Conservation (phyloP, 1,284 basidiomycete genomes). For the Microbotryum intermedium region DNA sequence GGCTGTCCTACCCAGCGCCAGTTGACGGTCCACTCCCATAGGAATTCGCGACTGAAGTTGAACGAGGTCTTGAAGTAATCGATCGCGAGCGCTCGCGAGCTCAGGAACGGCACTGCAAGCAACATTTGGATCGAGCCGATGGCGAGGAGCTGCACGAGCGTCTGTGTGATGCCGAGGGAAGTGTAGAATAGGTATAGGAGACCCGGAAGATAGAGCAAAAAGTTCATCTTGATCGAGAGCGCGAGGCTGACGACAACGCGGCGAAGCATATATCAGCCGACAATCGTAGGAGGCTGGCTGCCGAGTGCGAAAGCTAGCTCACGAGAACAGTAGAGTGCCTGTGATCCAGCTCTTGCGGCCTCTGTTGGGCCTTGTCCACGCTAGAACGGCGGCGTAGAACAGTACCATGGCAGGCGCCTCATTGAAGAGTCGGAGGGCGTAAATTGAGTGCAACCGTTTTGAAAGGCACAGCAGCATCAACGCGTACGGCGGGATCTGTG, state of each 20-base stretch:
- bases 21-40: slow-evolving; percentile 97
- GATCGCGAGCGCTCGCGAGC: slow-evolving; percentile 42
- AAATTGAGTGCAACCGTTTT: slow-evolving; percentile 91
- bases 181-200: slow-evolving; percentile 71
- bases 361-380: background rate
- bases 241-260: slow-evolving; percentile 53
- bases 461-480: slow-evolving; percentile 69
- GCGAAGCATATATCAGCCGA: background rate
- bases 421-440: slow-evolving; percentile 85
- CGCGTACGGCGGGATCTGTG: slow-evolving; percentile 64
- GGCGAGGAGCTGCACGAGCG: slow-evolving; percentile 7
- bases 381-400: slow-evolving; percentile 42
- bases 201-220: slow-evolving; percentile 83
- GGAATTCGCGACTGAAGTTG: slow-evolving; percentile 77
- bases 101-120: slow-evolving; percentile 67
- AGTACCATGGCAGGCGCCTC: slow-evolving; percentile 75
- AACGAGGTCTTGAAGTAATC: slow-evolving; percentile 73
- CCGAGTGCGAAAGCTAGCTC: slow-evolving; percentile 32
- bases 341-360: slow-evolving; percentile 45
- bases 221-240: slow-evolving; percentile 92
- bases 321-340: slow-evolving; percentile 67
- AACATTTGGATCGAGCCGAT: slow-evolving; percentile 46
- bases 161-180: slow-evolving; percentile 50
- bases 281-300: slow-evolving; percentile 5
- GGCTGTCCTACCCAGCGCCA: slow-evolving; percentile 80